Base-by-base conservation (phyloP, 305 asterid genomes). In the Fraxinus angustifolia region DNA sequence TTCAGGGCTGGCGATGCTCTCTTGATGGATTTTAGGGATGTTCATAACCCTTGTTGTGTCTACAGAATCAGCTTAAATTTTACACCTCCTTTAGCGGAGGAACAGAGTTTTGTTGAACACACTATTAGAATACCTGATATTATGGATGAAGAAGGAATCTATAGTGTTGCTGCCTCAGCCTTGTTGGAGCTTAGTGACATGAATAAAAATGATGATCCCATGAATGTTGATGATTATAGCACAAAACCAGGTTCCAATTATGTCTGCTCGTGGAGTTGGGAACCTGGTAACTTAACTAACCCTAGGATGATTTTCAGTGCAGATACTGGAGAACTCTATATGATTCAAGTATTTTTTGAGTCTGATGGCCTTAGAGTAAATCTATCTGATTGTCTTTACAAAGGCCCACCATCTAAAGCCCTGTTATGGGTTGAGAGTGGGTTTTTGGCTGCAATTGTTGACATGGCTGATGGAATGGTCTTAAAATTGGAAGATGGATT, bases 251-350 rank as follows among this genome's bases (percentile, higher is more conserved):
- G 96, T 77, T 83, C 88, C 67, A 94, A 93, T 83, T 91, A 86
- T 88, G 89, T 91, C 40, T 94, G 98, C 88, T 91, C 99, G 14
- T 96, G 99, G 98, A 87, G 97, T 84, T 96, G 99, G 99, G 95
- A 93, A 86, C 96, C 97, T 76, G 91, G 90, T 78, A 84, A 48
- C 40, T 38, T 74, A 58, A 84, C 86, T 83, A 89, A 76, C 81
- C 91, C 90, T 80, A 90, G 94, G 89, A 86, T 96, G 91, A 86
- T 94, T 76, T 93, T 94, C 80, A 88, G 94, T 88, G 95, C 91
- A 1, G 98, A 96, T 85, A 92, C 98, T 83, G 99, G 99, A 38
- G 97, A 96, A 82, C 84, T 93, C 82, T 91, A 90, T 84, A 86
- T 89, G 88, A 83, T 96, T 84, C 97, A 92, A 84, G 82, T 94